Base-by-base conservation (phyloP, 2,329 filamentous ascomycete species). In the Cercospora canescens region DNA sequence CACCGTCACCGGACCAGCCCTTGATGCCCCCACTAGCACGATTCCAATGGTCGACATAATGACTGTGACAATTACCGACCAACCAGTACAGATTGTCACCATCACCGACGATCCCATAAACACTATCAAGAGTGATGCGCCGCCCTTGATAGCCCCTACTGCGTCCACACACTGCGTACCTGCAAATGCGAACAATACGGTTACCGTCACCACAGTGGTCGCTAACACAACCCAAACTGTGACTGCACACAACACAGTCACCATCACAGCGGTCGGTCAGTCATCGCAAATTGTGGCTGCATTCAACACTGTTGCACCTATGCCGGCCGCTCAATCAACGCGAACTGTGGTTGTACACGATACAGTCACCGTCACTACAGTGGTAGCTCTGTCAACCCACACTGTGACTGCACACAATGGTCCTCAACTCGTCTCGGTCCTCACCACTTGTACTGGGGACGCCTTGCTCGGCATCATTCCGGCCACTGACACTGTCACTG, bases 331-430 rank as follows among this genome's bases (percentile, higher is more conserved):
- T n/a, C n/a, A n/a, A n/a, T n/a, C n/a, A n/a, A n/a, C n/a, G n/a
- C n/a, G n/a, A n/a, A n/a, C n/a, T n/a, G n/a, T n/a, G n/a, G n/a
- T n/a, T n/a, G n/a, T 54, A 21, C 26, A 54, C 50, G 28, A 32
- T 6, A 57, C 35, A n/a, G 34, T 54, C 63, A 55, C 57, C 8
- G 37, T 65, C 63, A n/a, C n/a, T n/a, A 61, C 60, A 21, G 57
- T 21, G 11, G 50, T 32, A 14, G 26, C 57, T 52, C 28, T 14
- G 4, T 28, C 58, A 26, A 30, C 58, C 18, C 58, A 52, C 3
- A 60, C 59, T 14, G 45, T 54, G 8, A 62, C 45, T 24, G 39
- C 45, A 18, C 26, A 50, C n/a, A 41, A 41, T 21, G 24, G 16
- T 24, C 26, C n/a, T 26, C 24, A 4, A 4, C 45, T 41, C 26